These are phyloP conservation scores for Aspergillus pseudoterreus DNA, from an alignment of 2,329 filamentous ascomycete genomes.

Conservation along the genomic window DNA sequence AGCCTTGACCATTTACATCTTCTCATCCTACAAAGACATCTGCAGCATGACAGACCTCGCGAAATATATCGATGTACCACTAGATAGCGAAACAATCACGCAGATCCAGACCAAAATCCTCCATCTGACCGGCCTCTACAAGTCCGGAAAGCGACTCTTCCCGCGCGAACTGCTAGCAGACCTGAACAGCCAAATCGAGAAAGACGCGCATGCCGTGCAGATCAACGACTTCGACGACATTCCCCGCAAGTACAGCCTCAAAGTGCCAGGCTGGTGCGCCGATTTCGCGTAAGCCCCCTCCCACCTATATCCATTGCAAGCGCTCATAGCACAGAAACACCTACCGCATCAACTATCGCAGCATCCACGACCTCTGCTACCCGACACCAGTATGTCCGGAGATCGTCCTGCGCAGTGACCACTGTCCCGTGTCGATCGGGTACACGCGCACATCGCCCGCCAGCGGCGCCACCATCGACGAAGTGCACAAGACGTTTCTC, in stretches of 20 bases:
- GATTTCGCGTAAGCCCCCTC: constrained; percentile 13
- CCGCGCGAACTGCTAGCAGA: constrained; percentile 14
- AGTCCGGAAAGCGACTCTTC: constrained; percentile 20
- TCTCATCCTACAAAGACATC: background rate
- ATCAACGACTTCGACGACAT: constrained; percentile 16
- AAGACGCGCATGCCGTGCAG: constrained; percentile 13
- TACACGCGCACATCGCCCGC: constrained; percentile 8
- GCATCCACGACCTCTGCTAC: constrained; percentile 16
- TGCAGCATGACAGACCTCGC: background rate
- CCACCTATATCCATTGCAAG: background rate
- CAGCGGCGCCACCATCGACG: constrained; percentile 1
- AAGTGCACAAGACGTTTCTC: constrained; percentile 9
- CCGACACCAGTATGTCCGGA: constrained; percentile 13
- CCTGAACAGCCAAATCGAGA: constrained; percentile 14
- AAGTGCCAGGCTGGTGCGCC: constrained; percentile 13
- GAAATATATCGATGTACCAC: background rate
- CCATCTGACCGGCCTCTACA: constrained; percentile 17
- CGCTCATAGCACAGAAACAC: constrained; percentile 9
- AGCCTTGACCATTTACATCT: no score
- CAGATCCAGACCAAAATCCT: constrained; percentile 13
- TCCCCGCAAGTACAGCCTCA: constrained; percentile 12
- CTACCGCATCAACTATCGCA: constrained; percentile 18
- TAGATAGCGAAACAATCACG: constrained; percentile 7
- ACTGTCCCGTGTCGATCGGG: constrained; percentile 14
- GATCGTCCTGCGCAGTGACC: constrained; percentile 7